A percentile compares a stretch with the other conserved stretches of the same genome.
These are phyloP conservation scores for Chytriomyces sp. DNA, from an alignment of 192 early-diverging fungal genomes.

Conservation along the genomic window DNA sequence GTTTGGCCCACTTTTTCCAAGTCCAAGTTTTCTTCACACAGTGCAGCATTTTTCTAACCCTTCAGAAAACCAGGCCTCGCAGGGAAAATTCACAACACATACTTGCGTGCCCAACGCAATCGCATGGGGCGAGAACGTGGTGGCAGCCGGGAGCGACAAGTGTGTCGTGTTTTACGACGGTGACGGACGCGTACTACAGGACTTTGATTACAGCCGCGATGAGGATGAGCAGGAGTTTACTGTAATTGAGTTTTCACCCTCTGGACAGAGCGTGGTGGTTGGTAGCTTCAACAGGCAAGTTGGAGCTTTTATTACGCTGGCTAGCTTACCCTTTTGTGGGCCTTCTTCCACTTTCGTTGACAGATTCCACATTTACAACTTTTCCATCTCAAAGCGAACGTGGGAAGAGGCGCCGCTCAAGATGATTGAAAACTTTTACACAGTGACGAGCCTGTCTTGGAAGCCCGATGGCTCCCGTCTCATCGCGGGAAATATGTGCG, in stretches of 20 bases:
- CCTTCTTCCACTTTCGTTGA: not conserved
- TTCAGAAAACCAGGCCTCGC: constrained; percentile 18
- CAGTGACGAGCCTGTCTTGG: constrained; percentile 58
- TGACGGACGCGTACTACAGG: constrained; percentile 49
- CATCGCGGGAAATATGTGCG: constrained; percentile 59
- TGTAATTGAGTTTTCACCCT: constrained; percentile 53
- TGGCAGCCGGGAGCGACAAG: constrained; percentile 57
- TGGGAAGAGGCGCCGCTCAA: constrained; percentile 65
- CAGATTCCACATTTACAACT: constrained; percentile 63
- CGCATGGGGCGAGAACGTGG: constrained; percentile 59
- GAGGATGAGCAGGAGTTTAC: constrained; percentile 61
- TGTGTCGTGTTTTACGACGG: constrained; percentile 57
- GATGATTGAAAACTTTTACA: constrained; percentile 64
- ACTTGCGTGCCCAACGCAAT: constrained; percentile 51
- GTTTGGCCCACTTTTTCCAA: too few relatives aligned
- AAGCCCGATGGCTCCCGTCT: constrained; percentile 66
- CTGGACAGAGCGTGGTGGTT: constrained; percentile 59
- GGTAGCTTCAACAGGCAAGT: constrained; percentile 55
- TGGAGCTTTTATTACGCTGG: not conserved
- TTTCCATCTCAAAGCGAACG: constrained; percentile 34
- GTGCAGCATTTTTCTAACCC: too few relatives aligned
- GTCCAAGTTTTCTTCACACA: too few relatives aligned
- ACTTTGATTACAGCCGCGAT: constrained; percentile 62
- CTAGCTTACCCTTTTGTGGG: not conserved
- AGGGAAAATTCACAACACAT: constrained; percentile 64